These are phyloP conservation scores for Solanum bukasovii DNA, from an alignment of 257 asterid genomes.

Conservation along the genomic window DNA sequence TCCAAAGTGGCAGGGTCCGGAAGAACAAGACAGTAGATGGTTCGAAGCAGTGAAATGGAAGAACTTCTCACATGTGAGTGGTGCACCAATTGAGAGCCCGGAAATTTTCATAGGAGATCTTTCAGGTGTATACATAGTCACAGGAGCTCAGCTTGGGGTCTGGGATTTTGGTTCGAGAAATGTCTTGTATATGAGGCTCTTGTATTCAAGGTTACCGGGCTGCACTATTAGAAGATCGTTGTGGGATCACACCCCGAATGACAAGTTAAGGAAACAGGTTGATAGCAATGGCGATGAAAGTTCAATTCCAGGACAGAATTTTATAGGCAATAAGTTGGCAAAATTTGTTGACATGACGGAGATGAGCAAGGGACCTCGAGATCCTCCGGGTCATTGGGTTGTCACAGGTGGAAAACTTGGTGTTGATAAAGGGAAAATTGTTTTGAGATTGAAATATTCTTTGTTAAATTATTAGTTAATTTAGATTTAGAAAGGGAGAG, in stretches of 20 bases:
- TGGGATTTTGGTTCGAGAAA: conserved; percentile 83
- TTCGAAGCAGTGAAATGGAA: conserved; percentile 86
- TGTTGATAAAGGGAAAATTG: conserved; percentile 71
- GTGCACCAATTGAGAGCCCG: conserved; percentile 67
- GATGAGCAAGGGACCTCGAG: conserved; percentile 61
- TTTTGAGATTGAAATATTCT: conserved; percentile 68
- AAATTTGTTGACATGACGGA: conserved; percentile 61
- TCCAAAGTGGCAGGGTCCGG: conserved; percentile 88
- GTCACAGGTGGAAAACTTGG: conserved; percentile 89
- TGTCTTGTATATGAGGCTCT: conserved; percentile 65
- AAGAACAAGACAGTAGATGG: conserved; percentile 89
- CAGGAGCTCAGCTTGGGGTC: conserved; percentile 85
- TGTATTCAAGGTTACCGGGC: conserved; percentile 60
- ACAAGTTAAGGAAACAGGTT: conserved; percentile 20
- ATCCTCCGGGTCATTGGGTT: conserved; percentile 83
- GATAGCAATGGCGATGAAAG: conserved; percentile 23
- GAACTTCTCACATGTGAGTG: conserved; percentile 73
- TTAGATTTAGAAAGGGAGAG: neutral
- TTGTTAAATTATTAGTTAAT: conserved; percentile 53
- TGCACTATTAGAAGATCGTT: conserved; percentile 62
- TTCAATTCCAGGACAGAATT: conserved; percentile 33
- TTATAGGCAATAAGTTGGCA: conserved; percentile 48
- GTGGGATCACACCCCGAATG: conserved; percentile 58
- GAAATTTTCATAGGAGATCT: conserved; percentile 55
- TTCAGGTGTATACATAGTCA: conserved; percentile 51